A percentile compares a stretch with the other conserved stretches of the same genome.
Evolutionary conservation across 305 asterid genomes (phyloP).

Genomic region (Coffea humblotiana): DNA sequence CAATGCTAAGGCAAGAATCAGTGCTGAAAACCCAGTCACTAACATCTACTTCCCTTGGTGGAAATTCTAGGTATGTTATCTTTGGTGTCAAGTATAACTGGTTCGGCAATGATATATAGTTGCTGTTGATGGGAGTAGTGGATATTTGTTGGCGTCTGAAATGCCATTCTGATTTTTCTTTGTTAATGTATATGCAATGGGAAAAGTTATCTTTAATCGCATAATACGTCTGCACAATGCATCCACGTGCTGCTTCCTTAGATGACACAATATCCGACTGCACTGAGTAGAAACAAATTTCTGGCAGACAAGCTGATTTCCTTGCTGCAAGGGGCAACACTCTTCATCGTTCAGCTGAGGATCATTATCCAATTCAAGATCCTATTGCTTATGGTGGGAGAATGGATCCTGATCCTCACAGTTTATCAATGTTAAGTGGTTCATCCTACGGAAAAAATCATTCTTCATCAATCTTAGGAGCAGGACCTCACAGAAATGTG

Average conservation of each 20-base stretch:
- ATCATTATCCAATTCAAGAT: conserved; percentile 77
- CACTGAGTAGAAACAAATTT: conserved; percentile 77
- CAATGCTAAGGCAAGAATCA: conserved; percentile 67
- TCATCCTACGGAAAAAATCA: conserved; percentile 70
- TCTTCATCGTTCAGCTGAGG: conserved; percentile 38
- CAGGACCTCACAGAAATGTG: conserved; percentile 71
- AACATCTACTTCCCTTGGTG: conserved; percentile 73
- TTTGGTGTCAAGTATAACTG: background rate
- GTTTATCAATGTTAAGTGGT: conserved; percentile 56
- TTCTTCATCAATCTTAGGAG: conserved; percentile 84
- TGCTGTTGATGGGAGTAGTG: background rate
- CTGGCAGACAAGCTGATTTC: conserved; percentile 98
- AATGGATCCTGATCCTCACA: conserved; percentile 66
- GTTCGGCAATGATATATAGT: conserved; percentile 1
- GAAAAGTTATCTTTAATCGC: conserved; percentile 27
- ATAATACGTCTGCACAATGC: background rate
- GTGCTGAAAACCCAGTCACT: conserved; percentile 70
- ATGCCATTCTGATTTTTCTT: conserved; percentile 9
- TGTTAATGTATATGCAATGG: conserved; percentile 27
- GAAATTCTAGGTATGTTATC: conserved; percentile 71
- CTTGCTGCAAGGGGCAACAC: conserved; percentile 65
- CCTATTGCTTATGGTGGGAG: conserved; percentile 69
- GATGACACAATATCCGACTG: conserved; percentile 42
- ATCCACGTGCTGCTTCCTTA: conserved; percentile 26
- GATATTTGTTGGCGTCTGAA: conserved; percentile 11